Evolutionary conservation across 805 yeast species (phyloP).

Genomic region (Cyberlindnera mississippiensis): DNA sequence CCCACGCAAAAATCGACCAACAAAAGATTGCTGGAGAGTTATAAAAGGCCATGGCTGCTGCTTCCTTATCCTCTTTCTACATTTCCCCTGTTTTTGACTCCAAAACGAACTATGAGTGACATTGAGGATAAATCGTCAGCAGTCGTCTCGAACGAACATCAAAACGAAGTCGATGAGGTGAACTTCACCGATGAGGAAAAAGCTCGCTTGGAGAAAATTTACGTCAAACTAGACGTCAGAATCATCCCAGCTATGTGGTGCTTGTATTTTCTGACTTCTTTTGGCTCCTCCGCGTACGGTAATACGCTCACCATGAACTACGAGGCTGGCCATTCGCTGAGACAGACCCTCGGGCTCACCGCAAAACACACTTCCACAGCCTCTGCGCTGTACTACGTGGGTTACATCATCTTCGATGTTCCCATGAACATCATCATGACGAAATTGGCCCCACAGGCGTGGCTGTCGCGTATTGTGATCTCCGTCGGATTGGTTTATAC

Average conservation of each 20-base stretch:
- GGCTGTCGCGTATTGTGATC: slow-evolving; percentile 76
- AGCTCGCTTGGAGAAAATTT: slow-evolving; percentile 46
- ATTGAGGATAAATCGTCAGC: slow-evolving; percentile 12
- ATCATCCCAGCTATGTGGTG: slow-evolving; percentile 84
- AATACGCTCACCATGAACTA: slow-evolving; percentile 76
- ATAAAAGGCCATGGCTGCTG: not conserved
- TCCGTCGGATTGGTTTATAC: slow-evolving; percentile 75
- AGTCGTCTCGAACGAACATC: slow-evolving; percentile 9
- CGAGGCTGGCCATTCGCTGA: slow-evolving; percentile 56
- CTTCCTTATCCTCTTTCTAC: not conserved
- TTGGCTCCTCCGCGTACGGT: slow-evolving; percentile 75
- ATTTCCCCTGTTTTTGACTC: not conserved
- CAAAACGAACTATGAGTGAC: slow-evolving; percentile 11
- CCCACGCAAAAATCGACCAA: too few species aligned
- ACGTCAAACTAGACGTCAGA: slow-evolving; percentile 60
- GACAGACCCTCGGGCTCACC: slow-evolving; percentile 45
- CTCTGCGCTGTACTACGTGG: slow-evolving; percentile 77
- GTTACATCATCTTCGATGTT: slow-evolving; percentile 77
- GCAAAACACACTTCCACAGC: slow-evolving; percentile 66
- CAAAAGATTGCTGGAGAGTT: not conserved
- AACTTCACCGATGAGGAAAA: slow-evolving; percentile 27
- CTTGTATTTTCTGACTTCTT: slow-evolving; percentile 72
- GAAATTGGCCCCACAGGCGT: slow-evolving; percentile 74
- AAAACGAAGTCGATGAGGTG: not conserved
- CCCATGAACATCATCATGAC: slow-evolving; percentile 89